Percentiles rank a stretch among this genome's conserved stretches.
Conservation (phyloP, 1,284 basidiomycete species). For the Testicularia cyperi region DNA sequence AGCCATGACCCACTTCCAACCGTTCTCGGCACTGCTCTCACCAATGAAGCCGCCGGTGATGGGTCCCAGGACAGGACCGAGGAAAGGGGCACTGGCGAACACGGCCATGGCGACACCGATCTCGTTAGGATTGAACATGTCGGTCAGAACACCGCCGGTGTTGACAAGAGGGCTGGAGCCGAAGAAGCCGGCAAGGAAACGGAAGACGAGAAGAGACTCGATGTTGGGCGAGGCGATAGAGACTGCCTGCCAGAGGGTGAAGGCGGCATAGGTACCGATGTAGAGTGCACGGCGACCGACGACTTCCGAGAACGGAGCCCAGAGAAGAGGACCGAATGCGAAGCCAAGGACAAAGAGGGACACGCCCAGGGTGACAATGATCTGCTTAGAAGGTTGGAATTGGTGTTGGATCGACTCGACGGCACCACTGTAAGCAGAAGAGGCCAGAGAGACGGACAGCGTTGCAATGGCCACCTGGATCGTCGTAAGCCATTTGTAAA, state of each 20-base stretch:
- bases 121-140: conserved; percentile 69
- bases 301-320: conserved; percentile 69
- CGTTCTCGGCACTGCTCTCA: conserved; percentile 62
- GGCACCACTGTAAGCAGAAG: conserved; percentile 49
- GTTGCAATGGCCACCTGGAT: conserved; percentile 51
- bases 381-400: conserved; percentile 31
- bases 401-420: conserved; percentile 24
- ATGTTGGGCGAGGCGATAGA: conserved; percentile 69
- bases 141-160: conserved; percentile 65
- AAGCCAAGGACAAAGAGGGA: conserved; percentile 73
- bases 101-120: conserved; percentile 73
- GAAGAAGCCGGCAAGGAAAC: conserved; percentile 71
- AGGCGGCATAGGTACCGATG: conserved; percentile 67
- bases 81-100: conserved; percentile 75
- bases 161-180: conserved; percentile 64
- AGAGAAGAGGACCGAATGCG: conserved; percentile 62
- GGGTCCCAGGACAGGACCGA: conserved; percentile 66
- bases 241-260: conserved; percentile 70
- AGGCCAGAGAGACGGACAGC: conserved; percentile 47
- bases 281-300: conserved; percentile 69
- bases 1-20: conserved; percentile 77
- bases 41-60: conserved; percentile 62
- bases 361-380: conserved; percentile 55
- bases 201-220: conserved; percentile 68
- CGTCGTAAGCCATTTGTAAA: conserved; percentile 44